phyloP scores from a whole-genome alignment of 108 stramenopile species.

The Chaetoceros tenuissimus region DNA sequence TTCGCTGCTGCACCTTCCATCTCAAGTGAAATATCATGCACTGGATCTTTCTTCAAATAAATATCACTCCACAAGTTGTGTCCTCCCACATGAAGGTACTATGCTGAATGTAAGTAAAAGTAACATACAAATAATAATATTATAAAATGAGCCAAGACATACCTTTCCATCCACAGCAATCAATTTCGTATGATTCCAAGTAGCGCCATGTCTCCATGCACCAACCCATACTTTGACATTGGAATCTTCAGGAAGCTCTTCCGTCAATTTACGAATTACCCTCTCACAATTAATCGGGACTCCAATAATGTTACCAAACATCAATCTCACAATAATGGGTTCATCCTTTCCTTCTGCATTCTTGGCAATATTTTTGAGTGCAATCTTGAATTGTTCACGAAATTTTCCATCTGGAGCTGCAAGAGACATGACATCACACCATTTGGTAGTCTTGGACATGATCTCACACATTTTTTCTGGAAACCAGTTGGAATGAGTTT shows the following conservation, averaged over 20 bases:
- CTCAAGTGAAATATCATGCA: slow-evolving; percentile 45
- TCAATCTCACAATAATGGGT: slow-evolving; percentile 30
- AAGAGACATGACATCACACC: slow-evolving; percentile 31
- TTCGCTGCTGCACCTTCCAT: slow-evolving; percentile 36
- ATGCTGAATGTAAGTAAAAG: too few relatives aligned
- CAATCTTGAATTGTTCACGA: slow-evolving; percentile 17
- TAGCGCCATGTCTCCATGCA: slow-evolving; percentile 44
- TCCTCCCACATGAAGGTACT: slow-evolving; percentile 45
- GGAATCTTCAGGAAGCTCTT: slow-evolving; percentile 18
- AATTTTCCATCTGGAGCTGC: slow-evolving; percentile 45
- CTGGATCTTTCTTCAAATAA: slow-evolving; percentile 34
- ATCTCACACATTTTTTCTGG: slow-evolving; percentile 29
- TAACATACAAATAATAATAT: too few relatives aligned
- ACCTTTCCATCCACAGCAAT: slow-evolving; percentile 64
- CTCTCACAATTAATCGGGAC: slow-evolving; percentile 35
- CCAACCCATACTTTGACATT: slow-evolving; percentile 49
- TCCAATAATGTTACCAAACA: slow-evolving; percentile 41
- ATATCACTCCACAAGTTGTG: slow-evolving; percentile 54
- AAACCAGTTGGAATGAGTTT: slow-evolving; percentile 33
- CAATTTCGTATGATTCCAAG: slow-evolving; percentile 58
- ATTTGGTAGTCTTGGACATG: slow-evolving; percentile 20
- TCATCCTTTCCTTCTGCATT: slow-evolving; percentile 3
- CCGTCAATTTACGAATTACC: slow-evolving; percentile 25
- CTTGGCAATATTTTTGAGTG: slow-evolving; percentile 13
- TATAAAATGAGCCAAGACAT: too few relatives aligned